Base-by-base conservation (phyloP, 768 basidiomycete species). In the Lyophyllum atratum region DNA sequence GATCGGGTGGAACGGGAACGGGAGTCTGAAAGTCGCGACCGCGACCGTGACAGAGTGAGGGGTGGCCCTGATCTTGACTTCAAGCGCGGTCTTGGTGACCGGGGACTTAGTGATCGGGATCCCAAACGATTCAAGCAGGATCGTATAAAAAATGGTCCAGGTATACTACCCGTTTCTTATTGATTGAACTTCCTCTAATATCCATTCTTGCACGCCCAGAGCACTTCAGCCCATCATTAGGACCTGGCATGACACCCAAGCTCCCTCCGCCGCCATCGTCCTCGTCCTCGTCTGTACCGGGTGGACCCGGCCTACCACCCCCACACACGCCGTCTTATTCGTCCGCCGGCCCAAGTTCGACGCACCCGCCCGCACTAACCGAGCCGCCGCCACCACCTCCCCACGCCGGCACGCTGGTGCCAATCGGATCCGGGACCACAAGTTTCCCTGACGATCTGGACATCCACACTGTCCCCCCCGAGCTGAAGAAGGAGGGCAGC, bases 401-500 rank as follows among this genome's bases (percentile, higher is more conserved):
- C 37, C 50, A 51, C 37, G 34, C 50, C 24, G 52, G 62, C n/a
- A 44, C 64, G 2, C 56, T 64, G 12, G 63, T 61, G 14, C 65
- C 61, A 4, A 57, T 69, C n/a, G 57, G 61, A 22, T 25, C 63
- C 19, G 64, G 58, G 0, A 40, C 62, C 21, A 70, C 64, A 14
- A 69, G 71, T 29, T 83, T 82, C 66, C 78, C 76, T 6, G 84
- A 85, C 47, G 82, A 82, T 39, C 55, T 74, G 28, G 72, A 74
- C 49, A 63, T 72, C 15, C 70, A 73, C 40, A 52, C 61, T 49
- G 52, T 84, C 9, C 78, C 83, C 3, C 71, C 84, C 0, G 85
- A 87, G 37, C 71, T 79, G 56, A 86, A 85, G 72, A 86, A 84
- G 66, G 86, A 95, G 68, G 93, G 92, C 0, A 72, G 76, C 45